Base-by-base conservation (phyloP, 768 basidiomycete species). In the Punctularia strigosozonata region DNA sequence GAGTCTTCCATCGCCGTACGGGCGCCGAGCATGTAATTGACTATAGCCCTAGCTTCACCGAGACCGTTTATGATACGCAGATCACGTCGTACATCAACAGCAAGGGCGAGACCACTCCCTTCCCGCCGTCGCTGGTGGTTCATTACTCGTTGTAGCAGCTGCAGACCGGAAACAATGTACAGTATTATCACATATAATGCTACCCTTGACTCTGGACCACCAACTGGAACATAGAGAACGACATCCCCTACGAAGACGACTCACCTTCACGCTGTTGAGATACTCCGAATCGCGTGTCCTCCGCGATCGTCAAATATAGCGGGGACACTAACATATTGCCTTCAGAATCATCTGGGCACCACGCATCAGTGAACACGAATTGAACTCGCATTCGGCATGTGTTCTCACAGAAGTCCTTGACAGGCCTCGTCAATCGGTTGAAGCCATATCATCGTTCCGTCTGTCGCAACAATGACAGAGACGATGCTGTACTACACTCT, bases 71-170 rank as follows among this genome's bases (percentile, higher is more conserved):
- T 17, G 39, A 25, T 37, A 14, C 17, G n/a, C 6, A 15, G 28
- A 19, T 15, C n/a, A 13, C 17, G 14, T 20, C 37, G 18, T 49
- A 46, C 30, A 25, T 42, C 13, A 40, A 46, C 33, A 6, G 28
- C 19, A 8, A 36, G 13, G 47, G 44, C 15, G 20, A 25, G n/a
- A 23, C 44, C 5, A 40, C 45, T 14, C 47, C 47, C 19, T 49
- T 45, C 45, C 47, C 47, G 3, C 6, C 39, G 6, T 40, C 45
- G 19, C 15, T 49, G 31, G 18, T 45, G 13, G 20, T 49, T 1
- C 40, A 49, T 30, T 10, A 10, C 28, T 15, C 28, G 28, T 30
- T 10, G 28, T 30, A n/a, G n/a, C n/a, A n/a, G n/a, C n/a, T n/a
- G n/a, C n/a, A n/a, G n/a, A n/a, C n/a, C n/a, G n/a, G n/a, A n/a